Evolutionary conservation across 2,329 filamentous ascomycete genomes (phyloP).

Genomic region (Stemphylium vesicarium): DNA sequence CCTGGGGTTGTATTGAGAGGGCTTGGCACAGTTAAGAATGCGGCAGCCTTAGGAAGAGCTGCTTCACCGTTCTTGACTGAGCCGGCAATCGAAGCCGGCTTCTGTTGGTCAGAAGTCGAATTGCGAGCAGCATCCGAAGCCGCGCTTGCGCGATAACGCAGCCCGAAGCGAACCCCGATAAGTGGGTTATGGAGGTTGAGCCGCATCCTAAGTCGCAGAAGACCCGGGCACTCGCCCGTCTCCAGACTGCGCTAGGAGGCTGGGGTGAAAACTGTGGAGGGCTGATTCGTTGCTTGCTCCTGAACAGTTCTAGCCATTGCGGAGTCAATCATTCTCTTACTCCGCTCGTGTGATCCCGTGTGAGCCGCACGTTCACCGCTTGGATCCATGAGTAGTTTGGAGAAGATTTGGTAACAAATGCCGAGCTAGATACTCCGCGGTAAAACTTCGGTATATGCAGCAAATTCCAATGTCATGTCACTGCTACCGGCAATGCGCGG

Average conservation of each 20-base stretch:
- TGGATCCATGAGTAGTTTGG: too few species aligned
- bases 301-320: background rate
- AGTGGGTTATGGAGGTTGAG: slow-evolving; percentile 2
- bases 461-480: too few species aligned
- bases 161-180: background rate
- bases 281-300: background rate
- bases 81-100: slow-evolving; percentile 5
- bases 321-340: background rate
- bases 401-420: too few species aligned
- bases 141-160: slow-evolving; percentile 1
- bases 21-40: background rate
- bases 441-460: too few species aligned
- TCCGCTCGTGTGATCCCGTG: too few species aligned
- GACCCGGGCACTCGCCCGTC: background rate
- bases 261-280: background rate
- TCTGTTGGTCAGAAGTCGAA: slow-evolving; percentile 9
- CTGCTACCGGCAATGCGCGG: too few species aligned
- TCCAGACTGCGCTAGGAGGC: background rate
- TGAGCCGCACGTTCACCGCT: too few species aligned
- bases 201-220: slow-evolving; percentile 5
- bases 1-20: background rate
- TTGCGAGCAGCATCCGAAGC: background rate
- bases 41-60: background rate
- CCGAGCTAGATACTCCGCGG: too few species aligned
- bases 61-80: background rate